Evolutionary conservation across 2,329 filamentous ascomycete species (phyloP), one percentile per base, ranked within the genome.

Genomic region (Amphichorda felina): DNA sequence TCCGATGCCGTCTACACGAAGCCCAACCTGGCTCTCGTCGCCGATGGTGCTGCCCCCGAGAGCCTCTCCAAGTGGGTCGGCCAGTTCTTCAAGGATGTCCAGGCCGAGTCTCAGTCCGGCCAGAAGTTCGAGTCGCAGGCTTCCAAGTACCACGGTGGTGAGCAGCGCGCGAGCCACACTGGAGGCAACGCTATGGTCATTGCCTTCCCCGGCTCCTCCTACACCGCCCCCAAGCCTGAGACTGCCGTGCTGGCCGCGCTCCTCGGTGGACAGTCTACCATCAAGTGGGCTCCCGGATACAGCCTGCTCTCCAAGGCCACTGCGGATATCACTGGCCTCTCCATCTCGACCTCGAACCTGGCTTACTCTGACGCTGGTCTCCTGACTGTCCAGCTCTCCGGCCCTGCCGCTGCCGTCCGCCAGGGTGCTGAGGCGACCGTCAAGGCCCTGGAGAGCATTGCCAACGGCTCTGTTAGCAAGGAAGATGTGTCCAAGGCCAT

Each of bases 251-350:
- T 98, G 38, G 77, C 83, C 39, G 78, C 87, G 44, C 79, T 98
- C 15, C 82, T 98, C 35, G 91, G 91, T 54, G 91, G 89, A 42
- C 67, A 93, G 61, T 82, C 87, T 37, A 82, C 68, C 61, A 87
- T 96, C 70, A 98, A 96, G 71, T 98, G 89, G 89, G 80, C 85
- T 35, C 66, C 85, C 43, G 91, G 91, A 50, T 96, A 94, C 72
- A 89, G 84, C 40, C 72, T 95, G 42, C 75, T 98, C 41, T 73
- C 82, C 54, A 88, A 94, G 70, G 81, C 80, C 41, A 72, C 78
- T 38, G 69, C 79, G 42, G 69, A 72, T 31, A 67, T 75, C 50
- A 69, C 79, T 26, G 75, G 77, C 45, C 75, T 82, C 43, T 71
- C 68, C 35, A 74, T 86, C 50, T 70, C 74, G 26, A 85, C 89